Base-by-base conservation (phyloP, 495 filamentous ascomycete species). In the Lentithecium fluviatile region DNA sequence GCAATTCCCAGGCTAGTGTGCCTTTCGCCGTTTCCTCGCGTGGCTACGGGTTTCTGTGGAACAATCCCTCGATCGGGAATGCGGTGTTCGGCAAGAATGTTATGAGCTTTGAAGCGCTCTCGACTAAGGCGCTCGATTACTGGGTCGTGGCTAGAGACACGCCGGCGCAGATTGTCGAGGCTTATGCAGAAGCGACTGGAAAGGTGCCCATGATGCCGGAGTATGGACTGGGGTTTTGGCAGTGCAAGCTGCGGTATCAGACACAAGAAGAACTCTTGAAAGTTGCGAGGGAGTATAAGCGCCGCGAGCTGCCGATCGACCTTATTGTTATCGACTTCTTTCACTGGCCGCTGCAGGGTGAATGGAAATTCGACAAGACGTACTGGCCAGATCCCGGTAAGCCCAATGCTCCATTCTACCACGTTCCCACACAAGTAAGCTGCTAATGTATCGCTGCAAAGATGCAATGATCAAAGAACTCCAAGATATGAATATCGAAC, bases 271-370 rank as follows among this genome's bases (percentile, higher is more conserved):
- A 84, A 67, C 49, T 84, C 15, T 69, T 85, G 2, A 58, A 72
- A 3, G 76, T 85, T 4, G 81, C 80, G 5, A 70, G 82, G 8
- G 81, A 83, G 61, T 80, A 85, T 37, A 74, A 74, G 21, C 68
- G 70, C 50, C 74, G 82, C 3, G 60, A 78, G 0, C 66, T 84
- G 2, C 80, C 80, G 1, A 58, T 83, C 29, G 80, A 84, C 62
- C 49, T 85, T n/a, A 82, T 84, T 36, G 82, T 84, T 6, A 69
- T 79, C 51, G 82, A 85, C 56, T 84, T 80, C 70, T 84, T 85
- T 61, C 82, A 85, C 60, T 85, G 82, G 82, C 76, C 76, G 11
- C 69, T 74, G n/a, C 79, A 85, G 59, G 82, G 82, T 13, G 79
- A 82, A 49, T 84, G 80, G 80, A 77, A 69, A 20, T 84, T 85